Evolutionary conservation across 371 early-diverging fungal species (phyloP).

Genomic region (Apophysomyces elegans): DNA sequence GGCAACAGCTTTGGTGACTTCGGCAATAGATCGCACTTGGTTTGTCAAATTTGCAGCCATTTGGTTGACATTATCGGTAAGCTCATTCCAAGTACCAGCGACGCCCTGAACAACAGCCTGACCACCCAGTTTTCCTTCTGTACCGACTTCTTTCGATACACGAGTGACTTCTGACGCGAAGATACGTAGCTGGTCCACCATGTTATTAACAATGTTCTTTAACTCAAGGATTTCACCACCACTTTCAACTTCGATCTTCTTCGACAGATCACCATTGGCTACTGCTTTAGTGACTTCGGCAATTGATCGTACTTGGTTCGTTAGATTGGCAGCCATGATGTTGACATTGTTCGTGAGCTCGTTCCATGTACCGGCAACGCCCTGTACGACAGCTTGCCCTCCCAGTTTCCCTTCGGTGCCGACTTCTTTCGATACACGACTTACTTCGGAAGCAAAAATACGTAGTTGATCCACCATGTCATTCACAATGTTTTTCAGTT

Average conservation of each 20-base stretch:
- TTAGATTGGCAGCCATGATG: slow-evolving; percentile 47
- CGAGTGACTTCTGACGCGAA: slow-evolving; percentile 35
- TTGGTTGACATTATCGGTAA: slow-evolving; percentile 26
- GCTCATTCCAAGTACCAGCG: slow-evolving; percentile 39
- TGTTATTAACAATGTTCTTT: slow-evolving; percentile 47
- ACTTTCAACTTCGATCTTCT: slow-evolving; percentile 36
- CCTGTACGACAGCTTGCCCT: slow-evolving; percentile 36
- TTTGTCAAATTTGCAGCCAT: slow-evolving; percentile 30
- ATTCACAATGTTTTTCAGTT: slow-evolving; percentile 25
- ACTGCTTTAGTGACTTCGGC: slow-evolving; percentile 44
- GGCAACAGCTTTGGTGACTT: slow-evolving; percentile 60
- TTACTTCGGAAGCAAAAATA: slow-evolving; percentile 23
- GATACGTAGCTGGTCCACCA: slow-evolving; percentile 33
- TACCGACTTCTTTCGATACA: slow-evolving; percentile 46
- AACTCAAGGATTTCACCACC: slow-evolving; percentile 51
- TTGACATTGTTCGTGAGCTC: slow-evolving; percentile 45
- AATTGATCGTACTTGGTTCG: slow-evolving; percentile 47
- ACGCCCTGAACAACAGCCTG: slow-evolving; percentile 28
- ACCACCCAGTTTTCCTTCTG: slow-evolving; percentile 31
- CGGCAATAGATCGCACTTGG: slow-evolving; percentile 50
- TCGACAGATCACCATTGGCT: slow-evolving; percentile 42
- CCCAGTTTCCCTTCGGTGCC: slow-evolving; percentile 34
- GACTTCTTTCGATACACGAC: slow-evolving; percentile 44
- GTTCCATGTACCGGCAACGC: slow-evolving; percentile 48
- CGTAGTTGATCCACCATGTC: slow-evolving; percentile 26